Evolutionary conservation across 495 filamentous ascomycete genomes (phyloP).

Genomic region (Penicillium flavigenum): DNA sequence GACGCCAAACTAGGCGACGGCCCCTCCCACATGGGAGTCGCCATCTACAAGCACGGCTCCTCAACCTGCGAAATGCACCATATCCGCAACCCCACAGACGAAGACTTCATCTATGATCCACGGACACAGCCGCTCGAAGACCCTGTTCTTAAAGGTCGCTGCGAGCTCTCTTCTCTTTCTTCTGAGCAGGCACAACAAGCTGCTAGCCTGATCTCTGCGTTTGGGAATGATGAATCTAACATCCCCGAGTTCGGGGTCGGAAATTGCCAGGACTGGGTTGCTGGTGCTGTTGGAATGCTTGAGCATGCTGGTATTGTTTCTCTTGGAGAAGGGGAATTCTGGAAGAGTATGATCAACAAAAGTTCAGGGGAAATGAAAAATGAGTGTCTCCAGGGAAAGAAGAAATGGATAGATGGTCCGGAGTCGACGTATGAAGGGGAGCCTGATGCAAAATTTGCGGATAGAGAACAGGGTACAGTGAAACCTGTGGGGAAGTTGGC

Average conservation of each 20-base stretch:
- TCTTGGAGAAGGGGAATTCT: background rate
- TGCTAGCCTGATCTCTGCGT: background rate
- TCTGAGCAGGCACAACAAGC: background rate
- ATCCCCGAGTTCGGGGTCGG: background rate
- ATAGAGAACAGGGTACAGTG: background rate
- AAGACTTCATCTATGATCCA: background rate
- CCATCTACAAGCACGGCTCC: background rate
- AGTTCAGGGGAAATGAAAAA: constrained; percentile 1
- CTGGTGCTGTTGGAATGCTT: background rate
- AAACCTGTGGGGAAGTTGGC: constrained; percentile 2
- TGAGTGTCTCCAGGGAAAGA: background rate
- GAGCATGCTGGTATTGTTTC: background rate
- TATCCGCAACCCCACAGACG: background rate
- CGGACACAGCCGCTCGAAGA: background rate
- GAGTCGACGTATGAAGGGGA: constrained; percentile 1
- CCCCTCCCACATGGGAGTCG: background rate
- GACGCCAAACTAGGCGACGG: background rate
- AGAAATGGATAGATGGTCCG: constrained; percentile 2
- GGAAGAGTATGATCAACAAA: constrained; percentile 1
- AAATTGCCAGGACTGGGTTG: constrained; percentile 4
- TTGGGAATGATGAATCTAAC: background rate
- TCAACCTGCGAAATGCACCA: background rate
- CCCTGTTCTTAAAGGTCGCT: background rate
- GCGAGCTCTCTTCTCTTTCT: background rate
- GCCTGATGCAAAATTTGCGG: background rate